phyloP scores from a whole-genome alignment of 441 rosid genomes.

The Eutrema salsugineum region DNA sequence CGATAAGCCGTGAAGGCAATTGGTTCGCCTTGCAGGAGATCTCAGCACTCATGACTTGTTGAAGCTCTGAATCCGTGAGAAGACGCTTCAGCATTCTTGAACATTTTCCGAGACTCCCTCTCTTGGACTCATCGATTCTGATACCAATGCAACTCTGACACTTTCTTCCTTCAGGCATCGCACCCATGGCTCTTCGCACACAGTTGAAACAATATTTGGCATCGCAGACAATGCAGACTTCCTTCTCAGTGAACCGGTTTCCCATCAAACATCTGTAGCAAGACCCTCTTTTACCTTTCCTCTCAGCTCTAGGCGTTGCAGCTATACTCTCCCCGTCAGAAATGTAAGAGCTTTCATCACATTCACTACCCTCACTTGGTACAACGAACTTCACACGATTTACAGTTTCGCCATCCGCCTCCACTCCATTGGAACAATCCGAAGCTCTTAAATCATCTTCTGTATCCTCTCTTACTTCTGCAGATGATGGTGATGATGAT shows the following conservation, averaged over 20 bases:
- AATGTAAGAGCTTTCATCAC: slow-evolving; percentile 33
- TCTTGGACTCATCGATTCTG: slow-evolving; percentile 42
- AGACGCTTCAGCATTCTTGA: slow-evolving; percentile 46
- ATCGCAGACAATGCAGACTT: slow-evolving; percentile 57
- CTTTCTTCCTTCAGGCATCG: slow-evolving; percentile 79
- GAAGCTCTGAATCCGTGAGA: slow-evolving; percentile 40
- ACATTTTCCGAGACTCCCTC: slow-evolving; percentile 46
- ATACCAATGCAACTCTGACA: slow-evolving; percentile 52
- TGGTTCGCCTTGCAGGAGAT: slow-evolving; percentile 46
- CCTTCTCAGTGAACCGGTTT: slow-evolving; percentile 51
- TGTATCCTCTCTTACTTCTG: neutral
- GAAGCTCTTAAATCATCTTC: neutral
- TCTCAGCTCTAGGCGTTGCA: slow-evolving; percentile 36
- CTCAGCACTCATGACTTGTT: slow-evolving; percentile 47
- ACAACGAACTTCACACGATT: slow-evolving; percentile 59
- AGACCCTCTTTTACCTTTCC: slow-evolving; percentile 50
- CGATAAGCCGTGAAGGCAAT: slow-evolving; percentile 44
- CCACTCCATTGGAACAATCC: slow-evolving; percentile 11
- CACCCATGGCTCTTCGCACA: slow-evolving; percentile 66
- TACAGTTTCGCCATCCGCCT: slow-evolving; percentile 34
- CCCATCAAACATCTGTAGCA: slow-evolving; percentile 59
- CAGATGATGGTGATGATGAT: slow-evolving; percentile 10
- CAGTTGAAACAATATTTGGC: slow-evolving; percentile 57
- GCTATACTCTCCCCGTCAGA: slow-evolving; percentile 28
- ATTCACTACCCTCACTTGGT: slow-evolving; percentile 39